Evolutionary conservation across 371 early-diverging fungal species (phyloP), one percentile per base, ranked within the genome.

Genomic region (Blakeslea trispora): DNA sequence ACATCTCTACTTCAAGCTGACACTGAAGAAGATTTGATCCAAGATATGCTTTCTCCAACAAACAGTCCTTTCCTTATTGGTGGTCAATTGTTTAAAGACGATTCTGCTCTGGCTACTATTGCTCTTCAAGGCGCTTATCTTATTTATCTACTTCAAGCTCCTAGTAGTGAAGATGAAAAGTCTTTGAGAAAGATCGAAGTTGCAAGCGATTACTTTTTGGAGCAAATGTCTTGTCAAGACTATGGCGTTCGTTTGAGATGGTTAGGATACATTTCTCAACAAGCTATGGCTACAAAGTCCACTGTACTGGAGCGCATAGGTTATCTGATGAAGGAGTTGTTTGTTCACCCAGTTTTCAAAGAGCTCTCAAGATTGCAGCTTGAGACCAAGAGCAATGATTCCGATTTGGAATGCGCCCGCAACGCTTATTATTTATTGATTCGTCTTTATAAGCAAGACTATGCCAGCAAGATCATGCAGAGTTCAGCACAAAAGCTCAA

Each of bases 101-200:
- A 86, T 23, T 81, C 88, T 22, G 69, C 59, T 9, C 61, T 87
- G 61, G 84, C 84, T 0, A 84, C 72, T 0, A 68, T 86, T 3
- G 61, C 79, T 7, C 49, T 83, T n/a, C 84, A 86, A 46, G 82
- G 84, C n/a, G 82, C 88, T 15, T 85, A 82, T 40, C 51, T 86
- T 5, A 54, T 79, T 41, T 72, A 78, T 37, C 50, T 84, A 4
- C 45, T 85, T 17, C 74, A 71, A 28, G 69, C 66, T 43, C 49
- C 54, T 28, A 50, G 50, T 42, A 15, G 44, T 1, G 52, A 64
- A 14, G 64, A 72, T 32, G 21, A 41, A 0, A 45, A 53, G 1
- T 44, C 46, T 18, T 40, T 61, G 3, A 54, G 61, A 13, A 63
- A 71, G 53, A 68, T 79, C 15, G 80, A 79, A 35, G 64, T 81